These are phyloP conservation scores for Apostasia ramifera DNA, from an alignment of 106 monocot genomes.

Conservation along the genomic window DNA sequence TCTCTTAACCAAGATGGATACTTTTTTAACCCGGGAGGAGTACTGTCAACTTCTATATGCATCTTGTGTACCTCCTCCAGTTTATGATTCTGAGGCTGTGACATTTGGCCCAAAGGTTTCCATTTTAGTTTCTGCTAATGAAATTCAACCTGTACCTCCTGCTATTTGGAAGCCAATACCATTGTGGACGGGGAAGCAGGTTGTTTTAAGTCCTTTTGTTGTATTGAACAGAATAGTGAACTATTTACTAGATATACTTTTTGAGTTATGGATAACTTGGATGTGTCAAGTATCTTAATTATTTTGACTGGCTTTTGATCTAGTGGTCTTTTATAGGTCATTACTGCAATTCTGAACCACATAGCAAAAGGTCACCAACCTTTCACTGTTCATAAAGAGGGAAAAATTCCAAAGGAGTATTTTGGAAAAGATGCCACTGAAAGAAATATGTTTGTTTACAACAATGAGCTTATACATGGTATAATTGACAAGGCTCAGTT, in stretches of 20 bases:
- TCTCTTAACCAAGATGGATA: slow-evolving; percentile 75
- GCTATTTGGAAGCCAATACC: slow-evolving; percentile 80
- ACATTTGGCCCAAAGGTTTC: slow-evolving; percentile 37
- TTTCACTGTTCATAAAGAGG: slow-evolving; percentile 60
- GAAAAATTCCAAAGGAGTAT: slow-evolving; percentile 69
- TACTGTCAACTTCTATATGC: slow-evolving; percentile 78
- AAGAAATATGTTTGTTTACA: slow-evolving; percentile 36
- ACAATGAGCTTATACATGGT: slow-evolving; percentile 89
- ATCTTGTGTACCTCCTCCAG: slow-evolving; percentile 40
- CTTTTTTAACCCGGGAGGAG: slow-evolving; percentile 86
- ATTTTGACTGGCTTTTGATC: neutral
- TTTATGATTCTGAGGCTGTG: slow-evolving; percentile 16
- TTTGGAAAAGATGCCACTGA: slow-evolving; percentile 43
- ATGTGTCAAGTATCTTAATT: neutral
- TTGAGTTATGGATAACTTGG: neutral
- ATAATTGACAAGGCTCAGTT: slow-evolving; percentile 97
- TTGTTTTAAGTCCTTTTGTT: slow-evolving; percentile 7
- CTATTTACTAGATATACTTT: neutral
- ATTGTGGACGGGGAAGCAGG: slow-evolving; percentile 98
- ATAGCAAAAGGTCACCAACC: slow-evolving; percentile 62
- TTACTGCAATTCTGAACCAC: slow-evolving; percentile 63
- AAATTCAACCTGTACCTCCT: slow-evolving; percentile 54
- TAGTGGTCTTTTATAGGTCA: slow-evolving; percentile 45
- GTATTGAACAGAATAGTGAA: neutral
- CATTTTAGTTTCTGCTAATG: slow-evolving; percentile 21